Evolutionary conservation across 352 stramenopile species (phyloP).

Genomic region (Sclerospora graminicola): DNA sequence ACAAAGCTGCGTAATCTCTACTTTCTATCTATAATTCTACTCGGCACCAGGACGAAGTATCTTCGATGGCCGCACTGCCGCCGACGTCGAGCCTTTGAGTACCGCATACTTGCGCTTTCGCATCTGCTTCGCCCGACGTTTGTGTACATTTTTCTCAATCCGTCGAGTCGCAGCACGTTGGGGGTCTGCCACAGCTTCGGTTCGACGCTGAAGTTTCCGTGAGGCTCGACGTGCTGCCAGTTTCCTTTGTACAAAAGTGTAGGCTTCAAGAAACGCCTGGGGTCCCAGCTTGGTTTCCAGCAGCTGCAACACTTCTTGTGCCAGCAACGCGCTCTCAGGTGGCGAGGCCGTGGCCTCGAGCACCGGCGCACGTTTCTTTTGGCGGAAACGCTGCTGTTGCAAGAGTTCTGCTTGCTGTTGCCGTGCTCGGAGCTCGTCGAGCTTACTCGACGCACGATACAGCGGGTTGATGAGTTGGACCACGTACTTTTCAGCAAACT

Average conservation of each 20-base stretch:
- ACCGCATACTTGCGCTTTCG: slow-evolving; percentile 86
- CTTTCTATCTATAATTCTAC: too few species aligned
- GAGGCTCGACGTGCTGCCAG: slow-evolving; percentile 56
- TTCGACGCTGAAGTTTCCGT: slow-evolving; percentile 70
- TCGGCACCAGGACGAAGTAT: slow-evolving; percentile 49
- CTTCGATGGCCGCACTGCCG: slow-evolving; percentile 47
- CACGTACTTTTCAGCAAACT: slow-evolving; percentile 45
- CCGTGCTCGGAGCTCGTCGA: slow-evolving; percentile 36
- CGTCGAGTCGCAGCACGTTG: slow-evolving; percentile 65
- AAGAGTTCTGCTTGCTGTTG: slow-evolving; percentile 16
- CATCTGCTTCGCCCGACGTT: slow-evolving; percentile 70
- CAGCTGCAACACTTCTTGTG: slow-evolving; percentile 80
- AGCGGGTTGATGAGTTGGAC: slow-evolving; percentile 82
- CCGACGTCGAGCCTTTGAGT: slow-evolving; percentile 65
- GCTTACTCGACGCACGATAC: slow-evolving; percentile 48
- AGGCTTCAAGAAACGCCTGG: slow-evolving; percentile 63
- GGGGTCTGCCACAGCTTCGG: slow-evolving; percentile 66
- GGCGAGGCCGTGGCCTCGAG: slow-evolving; percentile 17
- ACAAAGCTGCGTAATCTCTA: too few species aligned
- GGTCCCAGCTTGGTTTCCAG: slow-evolving; percentile 71
- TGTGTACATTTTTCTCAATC: slow-evolving; percentile 81
- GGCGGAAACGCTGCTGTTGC: slow-evolving; percentile 19
- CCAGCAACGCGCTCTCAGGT: slow-evolving; percentile 45
- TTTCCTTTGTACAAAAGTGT: slow-evolving; percentile 81
- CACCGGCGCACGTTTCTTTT: slow-evolving; percentile 17